A percentile compares a stretch with the other conserved stretches of the same genome.
Evolutionary conservation across 768 basidiomycete species (phyloP).

Genomic region (Phanerochaete carnosa): DNA sequence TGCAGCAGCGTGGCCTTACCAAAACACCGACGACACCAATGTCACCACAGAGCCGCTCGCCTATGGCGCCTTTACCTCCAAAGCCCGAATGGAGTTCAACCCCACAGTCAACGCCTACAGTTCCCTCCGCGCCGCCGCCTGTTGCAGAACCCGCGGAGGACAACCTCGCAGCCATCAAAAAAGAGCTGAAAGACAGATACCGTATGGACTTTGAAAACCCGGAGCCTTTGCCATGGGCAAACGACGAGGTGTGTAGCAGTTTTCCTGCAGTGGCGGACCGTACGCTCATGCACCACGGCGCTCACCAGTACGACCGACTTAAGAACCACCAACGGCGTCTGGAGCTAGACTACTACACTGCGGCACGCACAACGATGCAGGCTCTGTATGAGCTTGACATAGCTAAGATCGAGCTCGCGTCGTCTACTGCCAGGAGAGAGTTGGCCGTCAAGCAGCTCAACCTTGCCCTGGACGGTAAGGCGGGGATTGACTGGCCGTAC

Average conservation of each 20-base stretch:
- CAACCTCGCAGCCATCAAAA: not conserved
- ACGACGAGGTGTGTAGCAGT: not conserved
- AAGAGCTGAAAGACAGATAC: not conserved
- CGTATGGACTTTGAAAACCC: not conserved
- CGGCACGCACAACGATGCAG: slow-evolving; percentile 18
- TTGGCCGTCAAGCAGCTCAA: slow-evolving; percentile 58
- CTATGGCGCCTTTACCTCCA: slow-evolving; percentile 8
- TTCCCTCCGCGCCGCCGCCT: not conserved
- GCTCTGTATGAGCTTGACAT: slow-evolving; percentile 62
- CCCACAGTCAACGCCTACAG: not conserved
- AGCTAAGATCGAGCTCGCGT: slow-evolving; percentile 55
- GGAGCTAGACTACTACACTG: slow-evolving; percentile 8
- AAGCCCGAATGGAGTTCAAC: slow-evolving; percentile 12
- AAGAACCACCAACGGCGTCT: not conserved
- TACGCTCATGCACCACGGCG: not conserved
- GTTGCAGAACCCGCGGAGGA: not conserved
- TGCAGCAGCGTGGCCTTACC: slow-evolving; percentile 2
- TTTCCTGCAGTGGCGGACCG: not conserved
- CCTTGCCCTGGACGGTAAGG: slow-evolving; percentile 55
- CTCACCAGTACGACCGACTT: not conserved
- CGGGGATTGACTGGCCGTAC: slow-evolving; percentile 49
- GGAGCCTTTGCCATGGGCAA: not conserved
- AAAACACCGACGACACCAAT: slow-evolving; percentile 14
- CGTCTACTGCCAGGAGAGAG: slow-evolving; percentile 54
- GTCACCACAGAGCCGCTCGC: slow-evolving; percentile 14